Base-by-base conservation (phyloP, 2,329 filamentous ascomycete species). In the Xylaria sp. region DNA sequence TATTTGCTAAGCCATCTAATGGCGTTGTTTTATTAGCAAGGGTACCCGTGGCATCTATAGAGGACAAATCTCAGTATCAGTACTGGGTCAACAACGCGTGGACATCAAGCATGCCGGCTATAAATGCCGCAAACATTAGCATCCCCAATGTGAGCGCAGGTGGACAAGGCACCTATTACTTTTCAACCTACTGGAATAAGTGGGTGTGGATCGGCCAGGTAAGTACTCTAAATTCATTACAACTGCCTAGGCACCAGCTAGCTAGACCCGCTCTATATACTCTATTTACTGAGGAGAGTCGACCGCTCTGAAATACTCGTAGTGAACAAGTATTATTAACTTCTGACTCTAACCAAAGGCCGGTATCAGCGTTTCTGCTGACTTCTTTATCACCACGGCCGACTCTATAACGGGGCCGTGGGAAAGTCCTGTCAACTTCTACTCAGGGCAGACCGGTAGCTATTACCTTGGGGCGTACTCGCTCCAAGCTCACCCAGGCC, bases 121-220 rank as follows among this genome's bases (percentile, higher is more conserved):
- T 68, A 4, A 34, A 56, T 48, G 64, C 68, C 12, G 53, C 47
- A 4, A 64, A 54, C 34, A 55, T 62, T 27, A 42, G 45, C 19
- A 65, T 71, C 32, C 51, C 59, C 9, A 69, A 71, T 55, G 66
- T 59, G 24, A 69, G 68, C 17, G 64, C 70, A 1, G 70, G 68
- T 19, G 67, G 67, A 27, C 72, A 74, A 60, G 72, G 71, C 27
- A 73, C 71, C 6, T 74, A 66, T 39, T 74, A 71, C 64, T 71
- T 71, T 32, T 69, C 66, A 50, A 51, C 17, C 2, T 61, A 62
- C 55, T 70, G 67, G 64, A 63, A 68, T 21, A 59, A 66, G 32
- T 74, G 58, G 67, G 71, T 72, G 45, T 74, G 72, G 71, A 73
- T 74, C 45, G 72, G 72, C 14, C 59, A 65, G 53, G 61, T 71